A percentile compares a stretch with the other conserved stretches of the same genome.
Evolutionary conservation across 225 moss, liverwort and hornwort genomes (phyloP).

Genomic region (Marchantia paleacea): DNA sequence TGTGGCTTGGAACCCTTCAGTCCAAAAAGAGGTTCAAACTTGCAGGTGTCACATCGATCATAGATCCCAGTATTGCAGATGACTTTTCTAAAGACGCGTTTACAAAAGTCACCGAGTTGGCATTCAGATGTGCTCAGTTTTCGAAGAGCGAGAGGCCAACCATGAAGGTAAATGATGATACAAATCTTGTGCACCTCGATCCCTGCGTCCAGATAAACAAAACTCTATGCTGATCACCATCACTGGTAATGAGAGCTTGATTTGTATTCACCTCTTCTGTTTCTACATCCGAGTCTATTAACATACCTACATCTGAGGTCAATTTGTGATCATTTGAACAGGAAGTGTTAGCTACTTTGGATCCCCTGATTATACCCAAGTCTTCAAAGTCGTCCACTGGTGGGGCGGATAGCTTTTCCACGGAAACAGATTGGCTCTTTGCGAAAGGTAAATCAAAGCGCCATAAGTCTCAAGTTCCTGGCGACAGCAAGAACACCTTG

Average conservation of each 20-base stretch:
- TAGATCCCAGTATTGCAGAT: slow-evolving; percentile 31
- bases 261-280: too few species aligned
- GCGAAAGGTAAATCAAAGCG: background rate
- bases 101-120: slow-evolving; percentile 31
- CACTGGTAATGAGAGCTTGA: too few species aligned
- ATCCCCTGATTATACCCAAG: slow-evolving; percentile 10
- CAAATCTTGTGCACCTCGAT: too few species aligned
- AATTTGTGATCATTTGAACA: slow-evolving; percentile 5
- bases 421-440: slow-evolving; percentile 17
- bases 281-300: too few species aligned
- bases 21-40: slow-evolving; percentile 30
- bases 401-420: background rate
- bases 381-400: background rate
- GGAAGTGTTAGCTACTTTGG: slow-evolving; percentile 23
- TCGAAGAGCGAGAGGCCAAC: slow-evolving; percentile 34
- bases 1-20: slow-evolving; percentile 13
- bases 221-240: too few species aligned
- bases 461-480: background rate
- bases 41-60: slow-evolving; percentile 28
- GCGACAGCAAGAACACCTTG: background rate
- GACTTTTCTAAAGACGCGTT: slow-evolving; percentile 30
- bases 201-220: too few species aligned
- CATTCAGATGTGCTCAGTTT: slow-evolving; percentile 33
- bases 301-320: too few species aligned
- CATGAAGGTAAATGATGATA: slow-evolving; percentile 35